Evolutionary conservation across 139 green algal genomes (phyloP), one percentile per base, ranked within the genome.

Genomic region (Dunaliella primolecta): DNA sequence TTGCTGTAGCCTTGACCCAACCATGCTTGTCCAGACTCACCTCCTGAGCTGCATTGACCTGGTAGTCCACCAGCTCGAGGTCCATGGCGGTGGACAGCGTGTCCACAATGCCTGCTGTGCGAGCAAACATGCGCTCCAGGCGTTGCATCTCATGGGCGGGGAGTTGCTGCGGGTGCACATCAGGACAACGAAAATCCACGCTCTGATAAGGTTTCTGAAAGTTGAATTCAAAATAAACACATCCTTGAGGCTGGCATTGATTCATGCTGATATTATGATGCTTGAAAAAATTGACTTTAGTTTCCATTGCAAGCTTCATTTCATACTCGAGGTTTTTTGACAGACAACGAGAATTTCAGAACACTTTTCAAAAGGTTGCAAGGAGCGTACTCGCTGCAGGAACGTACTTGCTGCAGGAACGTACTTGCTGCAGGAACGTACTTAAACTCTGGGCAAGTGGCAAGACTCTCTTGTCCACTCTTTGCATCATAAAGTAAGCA

Each of bases 131-230:
- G 46, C 46, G 46, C 75, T 36, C 75, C 7, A 80, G 36, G 75
- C 75, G 75, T 30, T 80, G n/a, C 75, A 80, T 33, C 75, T 80
- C 75, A 36, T 80, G n/a, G 2, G 32, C 75, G 11, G 75, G 75
- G 29, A 80, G n/a, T 33, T 80, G 32, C 75, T 38, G 75, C 75
- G 36, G 70, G 27, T 77, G 70, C 11, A 80, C n/a, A 36, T 29
- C n/a, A 27, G 75, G 75, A 29, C 75, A 80, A 11, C 33, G n/a
- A 29, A 80, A 29, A 64, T 25, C 7, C 46, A 64, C 7, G 46
- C n/a, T n/a, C n/a, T 64, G 46, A 25, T 64, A 15, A 25, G 46
- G 46, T 7, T 64, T 7, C 46, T 25, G 15, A 64, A 15, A 7
- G 15, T 7, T 64, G 7, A 64, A 64, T 7, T 64, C 46, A 64